phyloP scores from a whole-genome alignment of 805 yeast species.

The Candida manassasensis region DNA sequence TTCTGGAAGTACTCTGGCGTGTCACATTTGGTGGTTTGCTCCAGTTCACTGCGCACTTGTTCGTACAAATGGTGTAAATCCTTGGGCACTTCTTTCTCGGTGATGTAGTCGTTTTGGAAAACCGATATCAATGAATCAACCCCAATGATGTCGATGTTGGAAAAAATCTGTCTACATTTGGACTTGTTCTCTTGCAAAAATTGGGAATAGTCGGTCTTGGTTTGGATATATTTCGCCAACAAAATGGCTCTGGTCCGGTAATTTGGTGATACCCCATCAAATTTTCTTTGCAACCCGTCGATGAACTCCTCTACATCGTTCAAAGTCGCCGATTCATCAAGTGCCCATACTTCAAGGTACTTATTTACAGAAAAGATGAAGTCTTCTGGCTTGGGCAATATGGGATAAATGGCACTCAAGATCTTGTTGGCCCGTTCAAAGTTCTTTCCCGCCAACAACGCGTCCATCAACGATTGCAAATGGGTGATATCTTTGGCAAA shows the following conservation, averaged over 20 bases:
- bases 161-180: constrained; percentile 25
- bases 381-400: constrained; percentile 36
- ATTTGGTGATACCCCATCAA: constrained; percentile 32
- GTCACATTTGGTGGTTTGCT: constrained; percentile 5
- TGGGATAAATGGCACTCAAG: constrained; percentile 54
- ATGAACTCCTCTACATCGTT: constrained; percentile 43
- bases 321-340: constrained; percentile 34
- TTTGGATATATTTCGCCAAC: constrained; percentile 35
- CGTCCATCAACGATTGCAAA: constrained; percentile 74
- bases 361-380: constrained; percentile 67
- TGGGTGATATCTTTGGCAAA: constrained; percentile 57
- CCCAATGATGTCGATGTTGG: constrained; percentile 51
- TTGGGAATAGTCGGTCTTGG: constrained; percentile 9
- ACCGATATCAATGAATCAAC: constrained; percentile 39
- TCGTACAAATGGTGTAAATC: constrained; percentile 29
- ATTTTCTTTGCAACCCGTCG: constrained; percentile 20
- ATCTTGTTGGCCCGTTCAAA: constrained; percentile 67
- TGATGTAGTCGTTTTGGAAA: constrained; percentile 21
- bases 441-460: constrained; percentile 63
- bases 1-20: constrained; percentile 31
- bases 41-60: constrained; percentile 19
- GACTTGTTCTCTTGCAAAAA: constrained; percentile 10
- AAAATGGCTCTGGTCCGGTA: constrained; percentile 59
- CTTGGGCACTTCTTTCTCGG: constrained; percentile 27
- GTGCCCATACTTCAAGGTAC: constrained; percentile 45